Base-by-base conservation (phyloP, 148 eudicot species). In the Diospyros kaki region DNA sequence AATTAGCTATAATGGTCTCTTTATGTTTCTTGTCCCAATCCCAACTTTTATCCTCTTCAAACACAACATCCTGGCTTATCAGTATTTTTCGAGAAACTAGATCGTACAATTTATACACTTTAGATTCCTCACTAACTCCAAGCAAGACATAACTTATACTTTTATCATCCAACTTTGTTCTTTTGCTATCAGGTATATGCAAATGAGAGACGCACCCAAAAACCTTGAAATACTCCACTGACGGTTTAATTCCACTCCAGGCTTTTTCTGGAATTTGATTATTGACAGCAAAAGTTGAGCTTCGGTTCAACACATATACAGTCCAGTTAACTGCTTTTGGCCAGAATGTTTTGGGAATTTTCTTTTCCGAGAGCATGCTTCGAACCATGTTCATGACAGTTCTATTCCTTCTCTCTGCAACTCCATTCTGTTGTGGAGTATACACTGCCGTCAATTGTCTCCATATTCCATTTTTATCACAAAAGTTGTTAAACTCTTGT, bases 361-460 rank as follows among this genome's bases (percentile, higher is more conserved):
- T 10, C 59, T 55, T 55, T 10, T 55, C 59, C 8, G 52, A 48
- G 8, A 55, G 15, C 59, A 55, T 55, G 59, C 3, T 9, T 55
- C 59, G 15, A 55, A 13, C 59, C 59, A 55, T 55, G 15, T 55
- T 55, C 59, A 55, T 9, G 3, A 55, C 12, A 2, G 59, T 9
- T 14, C 59, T n/a, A 12, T 77, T 77, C 71, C 64, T 71, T 15
- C 70, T 52, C 28, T 64, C 46, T 1, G 64, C 53, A 0, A 77
- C 68, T 1, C 74, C 79, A 10, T 76, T 76, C 6, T 69, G 69
- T 50, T 76, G 61, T 0, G 69, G 69, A 3, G 74, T 46, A 3
- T 48, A 76, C 5, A 54, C 41, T 0, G 55, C 54, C 8, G 71
- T 53, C 6, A 66, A n/a, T 12, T 53, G 72, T 1, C 58, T 14